phyloP scores from a whole-genome alignment of 2,329 filamentous ascomycete genomes.

The Cladosporium oxysporum region DNA sequence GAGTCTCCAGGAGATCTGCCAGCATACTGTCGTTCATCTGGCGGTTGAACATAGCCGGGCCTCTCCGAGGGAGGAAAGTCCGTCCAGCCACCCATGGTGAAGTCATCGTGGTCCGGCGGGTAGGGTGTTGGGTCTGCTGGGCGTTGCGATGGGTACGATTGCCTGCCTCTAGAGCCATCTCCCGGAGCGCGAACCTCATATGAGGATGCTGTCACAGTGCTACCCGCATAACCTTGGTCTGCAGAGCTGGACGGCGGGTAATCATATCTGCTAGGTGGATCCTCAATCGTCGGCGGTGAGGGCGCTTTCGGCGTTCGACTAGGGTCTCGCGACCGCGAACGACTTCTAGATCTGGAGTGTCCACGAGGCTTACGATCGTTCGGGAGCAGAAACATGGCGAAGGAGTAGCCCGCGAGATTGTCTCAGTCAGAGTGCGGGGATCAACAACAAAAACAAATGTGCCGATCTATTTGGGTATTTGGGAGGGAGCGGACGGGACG shows the following conservation, averaged over 20 bases:
- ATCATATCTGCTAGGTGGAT: slow-evolving; percentile 15
- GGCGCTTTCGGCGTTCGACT: slow-evolving; percentile 10
- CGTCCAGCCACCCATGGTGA: slow-evolving; percentile 39
- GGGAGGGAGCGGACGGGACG: not conserved
- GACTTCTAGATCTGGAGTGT: slow-evolving; percentile 14
- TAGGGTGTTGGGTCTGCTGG: slow-evolving; percentile 27
- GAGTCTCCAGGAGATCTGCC: slow-evolving; percentile 18
- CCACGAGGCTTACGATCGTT: slow-evolving; percentile 16
- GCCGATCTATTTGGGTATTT: slow-evolving; percentile 4
- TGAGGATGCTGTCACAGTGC: slow-evolving; percentile 12
- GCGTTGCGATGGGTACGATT: slow-evolving; percentile 24
- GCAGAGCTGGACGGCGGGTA: slow-evolving; percentile 7
- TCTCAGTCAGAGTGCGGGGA: slow-evolving; percentile 11
- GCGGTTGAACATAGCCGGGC: slow-evolving; percentile 37
- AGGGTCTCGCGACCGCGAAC: slow-evolving; percentile 11
- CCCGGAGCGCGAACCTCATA: slow-evolving; percentile 46
- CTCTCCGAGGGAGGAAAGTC: slow-evolving; percentile 49
- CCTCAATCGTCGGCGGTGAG: slow-evolving; percentile 9
- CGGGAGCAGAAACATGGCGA: slow-evolving; percentile 16
- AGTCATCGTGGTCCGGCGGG: slow-evolving; percentile 31
- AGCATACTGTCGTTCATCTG: slow-evolving; percentile 23
- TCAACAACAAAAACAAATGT: not conserved
- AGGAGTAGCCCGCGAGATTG: not conserved
- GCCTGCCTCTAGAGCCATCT: slow-evolving; percentile 17
- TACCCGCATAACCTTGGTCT: not conserved